Conservation (phyloP, 2,329 filamentous ascomycete species). For the Ophiostoma novo-ulmi region DNA sequence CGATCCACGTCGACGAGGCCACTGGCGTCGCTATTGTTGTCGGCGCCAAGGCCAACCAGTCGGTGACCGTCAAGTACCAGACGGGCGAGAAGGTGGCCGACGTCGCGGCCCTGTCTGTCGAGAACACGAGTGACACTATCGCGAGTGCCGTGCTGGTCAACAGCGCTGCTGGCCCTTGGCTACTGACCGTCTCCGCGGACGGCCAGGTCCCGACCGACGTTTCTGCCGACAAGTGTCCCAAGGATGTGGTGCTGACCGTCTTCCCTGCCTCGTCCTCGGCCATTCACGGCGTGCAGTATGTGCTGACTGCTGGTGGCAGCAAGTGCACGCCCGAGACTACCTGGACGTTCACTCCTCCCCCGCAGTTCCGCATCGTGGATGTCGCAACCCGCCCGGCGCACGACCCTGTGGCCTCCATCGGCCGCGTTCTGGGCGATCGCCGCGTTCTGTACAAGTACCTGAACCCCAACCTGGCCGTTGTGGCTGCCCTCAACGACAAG, state of each 20-base stretch:
- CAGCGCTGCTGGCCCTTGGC: constrained; percentile 47
- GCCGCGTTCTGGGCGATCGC: constrained; percentile 84
- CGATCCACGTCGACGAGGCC: constrained; percentile 57
- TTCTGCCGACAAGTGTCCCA: constrained; percentile 39
- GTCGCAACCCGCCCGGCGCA: constrained; percentile 65
- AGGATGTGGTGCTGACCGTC: constrained; percentile 51
- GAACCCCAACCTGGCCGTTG: constrained; percentile 76
- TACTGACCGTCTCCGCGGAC: constrained; percentile 49
- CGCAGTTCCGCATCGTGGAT: constrained; percentile 61
- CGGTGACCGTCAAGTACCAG: constrained; percentile 50
- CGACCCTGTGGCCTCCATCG: constrained; percentile 90
- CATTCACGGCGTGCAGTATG: constrained; percentile 53
- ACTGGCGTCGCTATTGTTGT: constrained; percentile 54
- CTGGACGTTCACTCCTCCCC: constrained; percentile 69
- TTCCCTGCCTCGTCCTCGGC: constrained; percentile 41
- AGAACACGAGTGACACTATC: constrained; percentile 35
- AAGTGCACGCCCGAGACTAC: constrained; percentile 44
- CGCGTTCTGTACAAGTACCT: constrained; percentile 97
- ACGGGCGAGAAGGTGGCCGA: constrained; percentile 41
- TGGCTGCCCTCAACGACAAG: constrained; percentile 61
- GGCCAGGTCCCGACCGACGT: constrained; percentile 47
- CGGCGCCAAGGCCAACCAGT: constrained; percentile 54
- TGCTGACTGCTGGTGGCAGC: constrained; percentile 35
- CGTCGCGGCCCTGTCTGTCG: constrained; percentile 38
- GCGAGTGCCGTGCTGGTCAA: constrained; percentile 50